Evolutionary conservation across 805 yeast species (phyloP).

Genomic region (Henningerozyma blattae): DNA sequence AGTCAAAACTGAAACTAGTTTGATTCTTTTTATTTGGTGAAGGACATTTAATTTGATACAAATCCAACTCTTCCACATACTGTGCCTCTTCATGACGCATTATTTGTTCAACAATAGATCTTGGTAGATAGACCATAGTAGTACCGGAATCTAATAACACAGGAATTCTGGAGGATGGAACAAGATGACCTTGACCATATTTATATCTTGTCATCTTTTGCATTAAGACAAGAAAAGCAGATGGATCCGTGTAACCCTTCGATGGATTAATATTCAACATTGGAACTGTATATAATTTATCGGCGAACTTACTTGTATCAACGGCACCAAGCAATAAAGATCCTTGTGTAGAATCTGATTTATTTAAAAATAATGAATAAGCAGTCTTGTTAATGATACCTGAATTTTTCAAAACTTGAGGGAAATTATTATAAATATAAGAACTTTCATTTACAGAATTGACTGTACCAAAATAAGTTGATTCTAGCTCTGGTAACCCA

Average conservation of each 20-base stretch:
- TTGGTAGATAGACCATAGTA: constrained; percentile 34
- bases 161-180: constrained; percentile 19
- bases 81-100: constrained; percentile 28
- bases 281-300: constrained; percentile 25
- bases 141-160: constrained; percentile 37
- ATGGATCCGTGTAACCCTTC: constrained; percentile 9
- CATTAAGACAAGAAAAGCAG: constrained; percentile 25
- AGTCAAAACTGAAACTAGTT: constrained; percentile 31
- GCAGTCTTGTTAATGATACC: constrained; percentile 32
- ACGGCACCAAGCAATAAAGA: constrained; percentile 32
- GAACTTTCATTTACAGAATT: constrained; percentile 6
- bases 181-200: constrained; percentile 22
- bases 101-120: constrained; percentile 2
- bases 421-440: constrained; percentile 42
- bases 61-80: constrained; percentile 22
- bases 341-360: constrained; percentile 31
- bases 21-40: constrained; percentile 14
- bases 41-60: constrained; percentile 37
- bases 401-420: constrained; percentile 8
- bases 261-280: constrained; percentile 12
- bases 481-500: constrained; percentile 59
- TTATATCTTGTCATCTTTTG: constrained; percentile 1
- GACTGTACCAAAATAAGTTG: constrained; percentile 35
- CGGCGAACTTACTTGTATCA: constrained; percentile 28
- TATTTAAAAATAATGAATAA: constrained; percentile 37